Percentiles rank a stretch among this genome's conserved stretches.
Conservation (phyloP, 352 stramenopile species). For the Phytophthora sp. region DNA sequence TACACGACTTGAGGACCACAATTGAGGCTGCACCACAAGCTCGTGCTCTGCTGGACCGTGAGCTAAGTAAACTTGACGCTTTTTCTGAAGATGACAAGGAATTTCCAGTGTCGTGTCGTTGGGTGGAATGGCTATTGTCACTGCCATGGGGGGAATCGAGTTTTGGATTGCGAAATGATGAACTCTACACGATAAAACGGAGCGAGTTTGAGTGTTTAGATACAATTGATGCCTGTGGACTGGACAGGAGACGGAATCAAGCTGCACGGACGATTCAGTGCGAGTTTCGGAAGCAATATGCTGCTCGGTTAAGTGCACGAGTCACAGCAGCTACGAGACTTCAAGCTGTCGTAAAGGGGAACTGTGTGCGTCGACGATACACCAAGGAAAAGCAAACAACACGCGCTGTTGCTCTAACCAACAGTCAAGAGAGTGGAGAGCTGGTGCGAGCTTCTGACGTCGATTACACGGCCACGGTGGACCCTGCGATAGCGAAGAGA, state of each 20-base stretch:
- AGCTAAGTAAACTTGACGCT: slow-evolving; percentile 52
- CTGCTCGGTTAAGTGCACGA: slow-evolving; percentile 39
- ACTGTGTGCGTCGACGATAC: slow-evolving; percentile 7
- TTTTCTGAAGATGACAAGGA: slow-evolving; percentile 39
- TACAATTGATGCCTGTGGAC: slow-evolving; percentile 34
- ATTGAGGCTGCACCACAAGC: slow-evolving; percentile 34
- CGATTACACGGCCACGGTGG: slow-evolving; percentile 18
- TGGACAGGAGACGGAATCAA: neutral
- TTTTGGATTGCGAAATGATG: slow-evolving; percentile 30
- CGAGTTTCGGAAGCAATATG: slow-evolving; percentile 44
- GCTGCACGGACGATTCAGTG: slow-evolving; percentile 52
- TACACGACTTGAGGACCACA: slow-evolving; percentile 27
- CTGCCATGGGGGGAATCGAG: slow-evolving; percentile 54
- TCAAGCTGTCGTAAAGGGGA: slow-evolving; percentile 37
- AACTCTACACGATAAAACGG: slow-evolving; percentile 29
- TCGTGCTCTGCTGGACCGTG: slow-evolving; percentile 44
- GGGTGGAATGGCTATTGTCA: slow-evolving; percentile 65
- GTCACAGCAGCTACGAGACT: slow-evolving; percentile 36
- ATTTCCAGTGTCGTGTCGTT: slow-evolving; percentile 46
- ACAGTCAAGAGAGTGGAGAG: slow-evolving; percentile 10
- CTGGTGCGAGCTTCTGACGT: neutral
- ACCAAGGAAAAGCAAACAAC: neutral
- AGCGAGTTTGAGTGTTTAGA: slow-evolving; percentile 54
- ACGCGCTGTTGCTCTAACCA: too few relatives aligned
- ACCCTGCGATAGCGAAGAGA: slow-evolving; percentile 17